Conservation (phyloP, 2,329 filamentous ascomycete species). For the Cercospora brassicicola region DNA sequence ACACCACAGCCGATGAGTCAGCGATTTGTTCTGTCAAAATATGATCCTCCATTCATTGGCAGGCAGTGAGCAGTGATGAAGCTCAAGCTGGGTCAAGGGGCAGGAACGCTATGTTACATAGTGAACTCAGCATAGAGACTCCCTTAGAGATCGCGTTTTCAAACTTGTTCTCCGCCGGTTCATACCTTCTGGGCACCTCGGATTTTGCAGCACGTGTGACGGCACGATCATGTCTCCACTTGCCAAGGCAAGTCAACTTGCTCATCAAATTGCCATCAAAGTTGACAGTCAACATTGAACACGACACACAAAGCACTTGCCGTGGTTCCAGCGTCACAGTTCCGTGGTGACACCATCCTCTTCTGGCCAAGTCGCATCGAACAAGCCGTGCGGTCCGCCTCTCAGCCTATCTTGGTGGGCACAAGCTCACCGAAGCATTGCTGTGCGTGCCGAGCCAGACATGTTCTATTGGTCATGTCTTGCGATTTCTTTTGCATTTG, state of each 20-base stretch:
- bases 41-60: too few relatives aligned
- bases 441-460: neutral
- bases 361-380: neutral
- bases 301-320: too few relatives aligned
- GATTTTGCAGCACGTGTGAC: too few relatives aligned
- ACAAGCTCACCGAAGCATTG: constrained; percentile 6
- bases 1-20: constrained; percentile 18
- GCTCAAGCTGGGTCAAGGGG: neutral
- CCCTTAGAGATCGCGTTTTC: too few relatives aligned
- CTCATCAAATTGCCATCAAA: neutral
- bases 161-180: too few relatives aligned
- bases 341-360: constrained; percentile 5
- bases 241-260: neutral
- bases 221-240: too few relatives aligned
- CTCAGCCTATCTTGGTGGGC: neutral
- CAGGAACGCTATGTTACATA: too few relatives aligned
- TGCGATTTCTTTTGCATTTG: neutral
- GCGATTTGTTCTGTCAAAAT: neutral
- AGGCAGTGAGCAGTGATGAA: neutral
- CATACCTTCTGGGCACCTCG: too few relatives aligned
- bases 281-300: neutral
- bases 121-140: too few relatives aligned
- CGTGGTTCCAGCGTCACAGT: neutral
- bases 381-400: constrained; percentile 1
- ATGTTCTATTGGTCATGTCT: neutral